Percentiles rank a stretch among this genome's conserved stretches.
Evolutionary conservation across 2,329 filamentous ascomycete genomes (phyloP).

Genomic region (Botrytis elliptica): DNA sequence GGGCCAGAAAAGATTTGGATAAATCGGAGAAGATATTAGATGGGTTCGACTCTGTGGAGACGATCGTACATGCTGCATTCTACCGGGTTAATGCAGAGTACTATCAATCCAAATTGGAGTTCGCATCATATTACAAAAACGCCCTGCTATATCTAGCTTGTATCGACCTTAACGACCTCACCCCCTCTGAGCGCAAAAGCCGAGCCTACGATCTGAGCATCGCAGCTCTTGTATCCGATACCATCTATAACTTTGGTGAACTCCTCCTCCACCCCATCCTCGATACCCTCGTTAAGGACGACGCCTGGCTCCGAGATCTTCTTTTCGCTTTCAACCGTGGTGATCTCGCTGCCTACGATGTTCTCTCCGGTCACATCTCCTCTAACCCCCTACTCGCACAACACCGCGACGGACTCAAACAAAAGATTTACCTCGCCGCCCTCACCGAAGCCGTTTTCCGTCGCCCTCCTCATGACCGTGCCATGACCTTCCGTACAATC

Average conservation of each 20-base stretch:
- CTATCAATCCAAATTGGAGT: constrained; percentile 89
- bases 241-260: constrained; percentile 99
- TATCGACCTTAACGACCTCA: constrained; percentile 76
- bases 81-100: constrained; percentile 95
- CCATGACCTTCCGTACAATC: constrained; percentile 89
- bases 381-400: constrained; percentile 76
- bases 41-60: constrained; percentile 91
- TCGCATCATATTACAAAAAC: constrained; percentile 95
- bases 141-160: constrained; percentile 97
- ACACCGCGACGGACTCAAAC: constrained; percentile 81
- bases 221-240: constrained; percentile 87
- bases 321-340: constrained; percentile 97
- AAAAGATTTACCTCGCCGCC: constrained; percentile 97
- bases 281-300: constrained; percentile 73
- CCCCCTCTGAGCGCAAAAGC: constrained; percentile 70
- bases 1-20: constrained; percentile 82
- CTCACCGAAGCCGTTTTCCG: constrained; percentile 96
- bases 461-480: constrained; percentile 89
- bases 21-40: constrained; percentile 85
- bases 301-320: constrained; percentile 90
- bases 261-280: constrained; percentile 96
- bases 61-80: constrained; percentile 91
- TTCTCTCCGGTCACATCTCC: constrained; percentile 75
- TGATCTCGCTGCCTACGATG: constrained; percentile 83
- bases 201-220: constrained; percentile 92